These are phyloP conservation scores for Didymella keratinophila DNA, from an alignment of 2,329 filamentous ascomycete genomes.

Conservation along the genomic window DNA sequence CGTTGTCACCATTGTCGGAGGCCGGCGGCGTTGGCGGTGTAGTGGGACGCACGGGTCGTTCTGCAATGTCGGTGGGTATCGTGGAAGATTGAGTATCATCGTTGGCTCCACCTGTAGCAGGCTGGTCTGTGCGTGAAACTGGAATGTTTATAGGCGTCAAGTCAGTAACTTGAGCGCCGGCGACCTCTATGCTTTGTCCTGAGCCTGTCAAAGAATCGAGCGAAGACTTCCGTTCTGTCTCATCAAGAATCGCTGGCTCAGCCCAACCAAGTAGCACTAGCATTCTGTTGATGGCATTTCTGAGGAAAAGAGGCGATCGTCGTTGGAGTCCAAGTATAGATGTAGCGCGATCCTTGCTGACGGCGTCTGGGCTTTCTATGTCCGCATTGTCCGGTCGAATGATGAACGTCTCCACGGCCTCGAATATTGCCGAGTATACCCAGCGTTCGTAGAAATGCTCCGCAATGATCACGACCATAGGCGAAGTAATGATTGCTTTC, in stretches of 20 bases:
- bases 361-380: constrained; percentile 34
- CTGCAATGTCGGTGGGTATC: constrained; percentile 20
- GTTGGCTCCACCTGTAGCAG: constrained; percentile 8
- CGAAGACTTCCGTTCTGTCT: constrained; percentile 7
- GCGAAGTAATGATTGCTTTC: constrained; percentile 36
- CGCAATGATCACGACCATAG: constrained; percentile 36
- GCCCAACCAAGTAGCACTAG: constrained; percentile 40
- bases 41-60: constrained; percentile 28
- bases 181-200: constrained; percentile 29
- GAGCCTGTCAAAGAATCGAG: constrained; percentile 4
- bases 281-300: constrained; percentile 33
- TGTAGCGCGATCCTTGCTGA: constrained; percentile 31
- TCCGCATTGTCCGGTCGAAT: constrained; percentile 44
- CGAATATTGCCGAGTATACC: constrained; percentile 37
- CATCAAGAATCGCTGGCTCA: constrained; percentile 9
- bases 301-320: constrained; percentile 33
- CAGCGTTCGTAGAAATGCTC: constrained; percentile 39
- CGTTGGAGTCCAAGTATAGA: constrained; percentile 35
- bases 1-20: constrained; percentile 40
- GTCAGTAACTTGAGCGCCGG: constrained; percentile 32
- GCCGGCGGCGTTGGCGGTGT: constrained; percentile 39
- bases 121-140: constrained; percentile 16
- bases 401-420: constrained; percentile 41
- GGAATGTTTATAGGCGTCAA: constrained; percentile 36
- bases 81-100: constrained; percentile 12